phyloP scores from a whole-genome alignment of 208 protist genomes.

The Trypanosoma lewisi region DNA sequence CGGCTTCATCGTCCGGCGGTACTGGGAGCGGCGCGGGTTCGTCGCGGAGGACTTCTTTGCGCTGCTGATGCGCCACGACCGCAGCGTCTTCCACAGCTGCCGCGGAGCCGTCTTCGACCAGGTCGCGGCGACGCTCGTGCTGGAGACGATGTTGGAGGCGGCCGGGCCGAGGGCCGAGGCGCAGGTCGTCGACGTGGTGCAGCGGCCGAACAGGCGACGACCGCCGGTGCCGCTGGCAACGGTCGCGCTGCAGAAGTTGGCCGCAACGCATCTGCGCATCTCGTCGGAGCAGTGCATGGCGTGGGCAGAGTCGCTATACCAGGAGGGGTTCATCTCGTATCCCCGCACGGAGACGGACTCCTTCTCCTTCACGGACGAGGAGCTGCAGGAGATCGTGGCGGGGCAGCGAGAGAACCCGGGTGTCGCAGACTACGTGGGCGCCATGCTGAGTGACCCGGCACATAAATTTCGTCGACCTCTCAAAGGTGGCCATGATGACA shows the following conservation, averaged over 20 bases:
- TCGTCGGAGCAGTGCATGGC: conserved; percentile 95
- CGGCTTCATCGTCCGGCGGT: conserved; percentile 88
- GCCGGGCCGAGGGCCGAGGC: conserved; percentile 40
- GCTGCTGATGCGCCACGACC: conserved; percentile 51
- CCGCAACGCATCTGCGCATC: conserved; percentile 91
- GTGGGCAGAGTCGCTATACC: conserved; percentile 91
- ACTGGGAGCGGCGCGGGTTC: conserved; percentile 87
- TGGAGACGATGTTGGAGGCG: conserved; percentile 58
- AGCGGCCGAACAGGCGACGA: conserved; percentile 63
- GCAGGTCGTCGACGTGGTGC: conserved; percentile 65
- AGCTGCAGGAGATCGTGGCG: conserved; percentile 78
- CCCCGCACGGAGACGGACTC: conserved; percentile 97
- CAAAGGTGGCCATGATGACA: conserved; percentile 95
- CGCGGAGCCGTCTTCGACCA: conserved; percentile 77
- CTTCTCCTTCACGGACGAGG: conserved; percentile 88
- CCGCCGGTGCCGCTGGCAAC: conserved; percentile 96
- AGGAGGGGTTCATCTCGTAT: conserved; percentile 94
- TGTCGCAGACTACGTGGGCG: conserved; percentile 49
- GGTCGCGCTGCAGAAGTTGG: conserved; percentile 97
- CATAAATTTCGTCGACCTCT: conserved; percentile 89
- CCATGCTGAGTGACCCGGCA: conserved; percentile 49
- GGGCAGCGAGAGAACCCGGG: conserved; percentile 62
- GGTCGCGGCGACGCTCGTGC: conserved; percentile 65
- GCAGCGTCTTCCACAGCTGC: conserved; percentile 50
- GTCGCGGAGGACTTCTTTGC: conserved; percentile 81